Evolutionary conservation across 257 asterid genomes (phyloP), one percentile per base, ranked within the genome.

Genomic region (Solanum medicagineum): DNA sequence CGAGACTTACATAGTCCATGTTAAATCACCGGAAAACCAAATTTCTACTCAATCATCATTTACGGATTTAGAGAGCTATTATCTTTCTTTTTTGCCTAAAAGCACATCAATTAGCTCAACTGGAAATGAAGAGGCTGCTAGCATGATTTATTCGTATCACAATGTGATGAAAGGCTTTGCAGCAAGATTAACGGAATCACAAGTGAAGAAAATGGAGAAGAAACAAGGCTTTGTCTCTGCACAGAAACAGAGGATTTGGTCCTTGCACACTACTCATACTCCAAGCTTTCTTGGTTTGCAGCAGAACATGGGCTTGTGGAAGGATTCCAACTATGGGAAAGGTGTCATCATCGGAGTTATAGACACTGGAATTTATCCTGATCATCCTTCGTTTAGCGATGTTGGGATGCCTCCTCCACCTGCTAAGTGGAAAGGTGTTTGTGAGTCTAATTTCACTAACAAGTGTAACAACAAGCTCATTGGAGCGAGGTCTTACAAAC

Each of bases 401-500:
- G 87, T 84, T 57, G 92, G 93, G 36, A 85, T 92, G 90, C 90
- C 92, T 1, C 88, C 92, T 5, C 93, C 95, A 0, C 93, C 94
- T 0, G 85, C 89, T 7, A 92, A 86, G 59, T 92, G 95, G 94
- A 89, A 87, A 54, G 95, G 92, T 13, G 66, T 17, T 47, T 92
- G 94, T 3, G 88, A 91, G 22, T 87, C 88, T 47, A 80, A 71
- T 19, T 66, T 79, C 45, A 57, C 81, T 0, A 54, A 22, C 0
- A 84, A 45, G 8, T 91, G 94, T 29, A 93, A 93, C 62, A 93
- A 90, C 80, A 91, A 91, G 83, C 86, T 93, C 65, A 91, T 91
- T 10, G 96, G 96, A 59, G 93, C 92, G 0, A 87, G 93, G 60
- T 9, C 45, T 53, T 84, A 87, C 8, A 1, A 5, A 0, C 10